Conservation (phyloP, 169 alveolate species). For the Besnoitia besnoiti region DNA sequence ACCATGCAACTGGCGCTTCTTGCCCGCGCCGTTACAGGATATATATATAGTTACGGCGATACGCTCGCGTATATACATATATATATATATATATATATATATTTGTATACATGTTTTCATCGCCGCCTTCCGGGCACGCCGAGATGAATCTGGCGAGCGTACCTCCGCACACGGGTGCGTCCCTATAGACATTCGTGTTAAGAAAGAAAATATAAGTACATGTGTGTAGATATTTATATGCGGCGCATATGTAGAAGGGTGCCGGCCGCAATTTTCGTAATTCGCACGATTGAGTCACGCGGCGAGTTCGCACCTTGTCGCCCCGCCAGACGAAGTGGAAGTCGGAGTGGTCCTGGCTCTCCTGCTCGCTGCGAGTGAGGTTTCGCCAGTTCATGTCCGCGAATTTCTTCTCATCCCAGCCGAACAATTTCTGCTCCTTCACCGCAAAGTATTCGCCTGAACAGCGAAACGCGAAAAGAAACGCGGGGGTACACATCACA, state of each 20-base stretch:
- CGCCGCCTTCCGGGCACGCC: not conserved
- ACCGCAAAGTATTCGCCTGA: constrained; percentile 87
- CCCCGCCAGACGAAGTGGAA: constrained; percentile 67
- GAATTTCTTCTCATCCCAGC: constrained; percentile 82
- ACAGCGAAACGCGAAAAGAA: too few relatives aligned
- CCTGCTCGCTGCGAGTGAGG: constrained; percentile 41
- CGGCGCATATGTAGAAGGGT: too few relatives aligned
- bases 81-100: too few relatives aligned
- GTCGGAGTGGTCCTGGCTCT: constrained; percentile 38
- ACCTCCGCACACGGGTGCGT: not conserved
- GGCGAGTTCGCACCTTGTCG: constrained; percentile 45
- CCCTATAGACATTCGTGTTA: not conserved
- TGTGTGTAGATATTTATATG: not conserved
- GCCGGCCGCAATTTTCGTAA: too few relatives aligned
- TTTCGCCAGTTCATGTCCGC: constrained; percentile 62
- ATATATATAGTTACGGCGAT: too few relatives aligned
- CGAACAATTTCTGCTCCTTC: constrained; percentile 81
- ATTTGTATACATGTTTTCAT: not conserved
- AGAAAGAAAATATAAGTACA: not conserved
- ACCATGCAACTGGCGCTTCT: too few relatives aligned
- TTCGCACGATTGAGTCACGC: too few relatives aligned
- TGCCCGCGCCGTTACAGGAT: too few relatives aligned
- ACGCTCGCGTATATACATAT: not conserved
- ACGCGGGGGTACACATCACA: too few relatives aligned
- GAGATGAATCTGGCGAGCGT: not conserved